Base-by-base conservation (phyloP, 192 early-diverging fungal species). In the Bifiguratus adelaidae region DNA sequence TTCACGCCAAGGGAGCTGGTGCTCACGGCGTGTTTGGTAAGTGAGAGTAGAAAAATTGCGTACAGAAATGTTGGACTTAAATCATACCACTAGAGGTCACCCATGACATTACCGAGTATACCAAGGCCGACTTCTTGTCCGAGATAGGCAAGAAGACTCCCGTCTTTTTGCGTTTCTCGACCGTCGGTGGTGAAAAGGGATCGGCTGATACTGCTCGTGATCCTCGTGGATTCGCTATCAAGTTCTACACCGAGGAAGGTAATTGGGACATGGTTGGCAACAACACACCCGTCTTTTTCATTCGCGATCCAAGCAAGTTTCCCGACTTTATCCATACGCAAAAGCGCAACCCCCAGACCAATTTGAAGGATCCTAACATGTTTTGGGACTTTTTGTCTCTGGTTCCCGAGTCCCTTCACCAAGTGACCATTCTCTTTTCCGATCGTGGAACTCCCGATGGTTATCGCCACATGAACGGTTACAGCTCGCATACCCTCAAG, bases 1-100 rank as follows among this genome's bases (percentile, higher is more conserved):
- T 91, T 35, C 85, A 91, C 55, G 88, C 88, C 61, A 81, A 85
- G 67, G 88, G 85, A 38, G 77, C 78, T 48, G 88, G 83, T 30
- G 88, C 86, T 18, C 82, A 86, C 53, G 88, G 88, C 40, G 81
- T 80, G 73, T 86, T 88, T 63, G 81, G 53, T 55, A 41, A 9
- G 45, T 16, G 3, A n/a, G 2, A 11, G 22, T 33, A 8, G 24
- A 44, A n/a, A 44, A 3, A 20, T 35, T 25, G 7, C 3, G 7
- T 3, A 41, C 20, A 19, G 8, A 16, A 15, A 41, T 22, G 7
- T 16, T 19, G 21, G 20, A 11, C 15, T 15, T n/a, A n/a, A n/a
- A n/a, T n/a, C n/a, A n/a, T n/a, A n/a, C n/a, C n/a, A n/a, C 20
- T 23, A 30, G 60, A 74, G 58, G 55, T 58, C 13, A 67, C 62